Conservation (phyloP, 2,329 filamentous ascomycete genomes). For the Aspergillus pseudonomiae region DNA sequence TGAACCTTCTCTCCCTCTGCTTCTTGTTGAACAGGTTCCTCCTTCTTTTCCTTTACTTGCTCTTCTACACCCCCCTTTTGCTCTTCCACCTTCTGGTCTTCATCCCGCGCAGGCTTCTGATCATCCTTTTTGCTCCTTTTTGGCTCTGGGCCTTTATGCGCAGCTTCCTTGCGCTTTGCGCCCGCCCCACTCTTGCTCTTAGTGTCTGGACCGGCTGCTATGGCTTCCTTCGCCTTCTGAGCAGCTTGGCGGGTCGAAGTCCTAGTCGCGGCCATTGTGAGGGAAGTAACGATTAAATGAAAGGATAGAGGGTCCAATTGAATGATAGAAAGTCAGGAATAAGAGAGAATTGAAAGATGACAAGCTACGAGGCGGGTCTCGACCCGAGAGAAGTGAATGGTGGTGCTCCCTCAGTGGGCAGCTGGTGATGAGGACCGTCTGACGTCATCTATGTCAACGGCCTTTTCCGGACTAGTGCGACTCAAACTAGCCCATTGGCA, state of each 20-base stretch:
- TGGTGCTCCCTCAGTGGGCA: neutral
- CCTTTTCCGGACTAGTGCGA: conserved; percentile 10
- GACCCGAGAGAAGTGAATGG: neutral
- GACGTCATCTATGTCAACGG: conserved; percentile 37
- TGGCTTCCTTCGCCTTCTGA: conserved; percentile 47
- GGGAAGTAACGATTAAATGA: neutral
- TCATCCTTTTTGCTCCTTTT: conserved; percentile 46
- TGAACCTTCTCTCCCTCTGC: conserved; percentile 6
- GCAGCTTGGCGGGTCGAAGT: conserved; percentile 48
- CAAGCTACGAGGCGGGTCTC: neutral
- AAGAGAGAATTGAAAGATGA: neutral
- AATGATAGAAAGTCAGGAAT: neutral
- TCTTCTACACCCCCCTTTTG: conserved; percentile 7
- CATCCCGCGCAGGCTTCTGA: conserved; percentile 9
- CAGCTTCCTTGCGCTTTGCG: conserved; percentile 44
- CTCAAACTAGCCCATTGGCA: neutral
- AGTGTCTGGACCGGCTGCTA: conserved; percentile 35
- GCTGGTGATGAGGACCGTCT: conserved; percentile 25
- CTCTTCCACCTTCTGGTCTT: conserved; percentile 15
- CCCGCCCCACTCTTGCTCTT: conserved; percentile 32
- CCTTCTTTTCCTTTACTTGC: conserved; percentile 12
- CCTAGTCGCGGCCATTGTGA: conserved; percentile 35
- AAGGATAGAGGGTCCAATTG: neutral
- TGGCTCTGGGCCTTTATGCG: conserved; percentile 27
- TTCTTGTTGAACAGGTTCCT: neutral